These are phyloP conservation scores for Podaxis sp. DNA, from an alignment of 768 basidiomycete species.

Conservation along the genomic window DNA sequence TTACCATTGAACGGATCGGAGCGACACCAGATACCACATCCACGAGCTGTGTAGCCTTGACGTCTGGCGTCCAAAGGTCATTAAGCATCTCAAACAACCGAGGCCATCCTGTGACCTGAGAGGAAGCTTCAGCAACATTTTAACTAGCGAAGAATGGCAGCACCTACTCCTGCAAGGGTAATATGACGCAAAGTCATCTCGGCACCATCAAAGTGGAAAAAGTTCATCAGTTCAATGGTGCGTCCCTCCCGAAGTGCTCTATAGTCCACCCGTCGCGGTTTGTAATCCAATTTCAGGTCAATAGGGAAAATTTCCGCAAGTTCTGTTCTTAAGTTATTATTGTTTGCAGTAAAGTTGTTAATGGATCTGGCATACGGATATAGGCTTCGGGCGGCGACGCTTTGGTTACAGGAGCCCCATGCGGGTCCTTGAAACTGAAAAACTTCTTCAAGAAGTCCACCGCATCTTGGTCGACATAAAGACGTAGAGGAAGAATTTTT, in stretches of 20 bases:
- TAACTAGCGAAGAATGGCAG: background rate
- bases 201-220: conserved; percentile 98
- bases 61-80: conserved; percentile 98
- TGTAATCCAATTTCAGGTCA: conserved; percentile 95
- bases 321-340: conserved; percentile 44
- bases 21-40: conserved; percentile 96
- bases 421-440: conserved; percentile 78
- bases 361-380: conserved; percentile 24
- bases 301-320: conserved; percentile 94
- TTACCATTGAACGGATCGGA: conserved; percentile 94
- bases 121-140: conserved; percentile 7
- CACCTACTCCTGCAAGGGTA: conserved; percentile 81
- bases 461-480: conserved; percentile 98
- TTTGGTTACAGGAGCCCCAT: conserved; percentile 29
- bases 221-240: conserved; percentile 98
- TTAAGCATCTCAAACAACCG: conserved; percentile 89
- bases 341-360: background rate
- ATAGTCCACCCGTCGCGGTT: conserved; percentile 96
- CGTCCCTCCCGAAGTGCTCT: conserved; percentile 82
- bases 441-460: conserved; percentile 97
- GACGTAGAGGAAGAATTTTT: conserved; percentile 82
- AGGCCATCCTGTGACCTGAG: conserved; percentile 88
- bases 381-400: conserved; percentile 36
- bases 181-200: conserved; percentile 97
- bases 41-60: conserved; percentile 95